Evolutionary conservation across 2,329 filamentous ascomycete genomes (phyloP).

Genomic region (Neonectria sp.): DNA sequence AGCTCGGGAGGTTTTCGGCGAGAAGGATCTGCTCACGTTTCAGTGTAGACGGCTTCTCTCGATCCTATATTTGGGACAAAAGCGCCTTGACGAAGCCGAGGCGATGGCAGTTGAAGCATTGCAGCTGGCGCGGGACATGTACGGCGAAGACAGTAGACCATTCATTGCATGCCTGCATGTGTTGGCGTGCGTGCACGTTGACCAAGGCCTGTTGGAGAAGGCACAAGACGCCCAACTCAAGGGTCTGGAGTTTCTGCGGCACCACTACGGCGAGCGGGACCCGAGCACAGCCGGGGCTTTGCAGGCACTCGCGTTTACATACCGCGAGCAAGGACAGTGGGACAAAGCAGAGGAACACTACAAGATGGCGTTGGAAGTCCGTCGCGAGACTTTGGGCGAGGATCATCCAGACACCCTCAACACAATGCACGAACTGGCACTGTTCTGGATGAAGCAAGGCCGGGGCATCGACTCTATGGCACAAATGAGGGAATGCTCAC

Average conservation of each 20-base stretch:
- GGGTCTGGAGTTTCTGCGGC: not conserved
- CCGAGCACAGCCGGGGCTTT: fast-evolving
- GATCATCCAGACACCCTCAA: not conserved
- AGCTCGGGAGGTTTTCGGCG: not conserved
- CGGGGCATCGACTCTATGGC: not conserved
- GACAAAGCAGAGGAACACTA: not conserved
- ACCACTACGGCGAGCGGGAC: not conserved
- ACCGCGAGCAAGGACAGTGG: not conserved
- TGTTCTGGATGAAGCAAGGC: not conserved
- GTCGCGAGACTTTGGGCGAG: not conserved
- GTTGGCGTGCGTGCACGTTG: not conserved
- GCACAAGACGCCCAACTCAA: not conserved
- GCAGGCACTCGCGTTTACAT: not conserved
- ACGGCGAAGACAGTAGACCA: not conserved
- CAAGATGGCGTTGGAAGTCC: not conserved
- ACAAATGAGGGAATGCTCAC: not conserved
- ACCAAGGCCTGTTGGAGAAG: not conserved
- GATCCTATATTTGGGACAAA: not conserved
- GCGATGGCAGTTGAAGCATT: not conserved
- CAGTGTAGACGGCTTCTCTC: not conserved
- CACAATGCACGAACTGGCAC: not conserved
- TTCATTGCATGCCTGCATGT: not conserved
- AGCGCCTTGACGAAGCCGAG: not conserved
- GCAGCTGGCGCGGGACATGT: not conserved
- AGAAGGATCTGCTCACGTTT: not conserved